Evolutionary conservation across 441 rosid species (phyloP).

Genomic region (Flueggea neowawraea): DNA sequence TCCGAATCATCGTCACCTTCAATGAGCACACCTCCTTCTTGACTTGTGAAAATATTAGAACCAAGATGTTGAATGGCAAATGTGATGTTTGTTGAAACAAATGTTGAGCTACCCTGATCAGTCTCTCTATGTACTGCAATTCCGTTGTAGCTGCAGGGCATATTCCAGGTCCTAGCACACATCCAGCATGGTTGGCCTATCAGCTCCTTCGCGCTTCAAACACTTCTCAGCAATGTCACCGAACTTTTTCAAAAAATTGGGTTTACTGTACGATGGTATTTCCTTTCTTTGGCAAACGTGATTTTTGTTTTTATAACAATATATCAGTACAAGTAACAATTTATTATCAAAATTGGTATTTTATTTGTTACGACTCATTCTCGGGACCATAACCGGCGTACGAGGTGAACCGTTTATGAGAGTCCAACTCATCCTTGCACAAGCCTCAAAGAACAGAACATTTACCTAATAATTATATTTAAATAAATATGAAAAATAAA

Average conservation of each 20-base stretch:
- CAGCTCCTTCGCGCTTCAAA: constrained; percentile 23
- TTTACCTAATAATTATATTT: no score
- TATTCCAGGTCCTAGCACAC: constrained; percentile 48
- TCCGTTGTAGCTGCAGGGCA: constrained; percentile 25
- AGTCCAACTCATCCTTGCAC: no score
- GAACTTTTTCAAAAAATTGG: constrained; percentile 37
- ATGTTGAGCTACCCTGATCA: neutral
- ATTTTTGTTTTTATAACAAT: no score
- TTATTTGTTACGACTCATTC: no score
- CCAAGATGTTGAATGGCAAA: neutral
- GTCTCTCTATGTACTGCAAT: neutral
- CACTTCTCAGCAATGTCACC: constrained; percentile 44
- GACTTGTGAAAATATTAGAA: neutral
- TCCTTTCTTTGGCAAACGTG: no score
- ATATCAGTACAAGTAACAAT: no score
- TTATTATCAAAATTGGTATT: no score
- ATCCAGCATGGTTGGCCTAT: constrained; percentile 45
- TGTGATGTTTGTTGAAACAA: neutral
- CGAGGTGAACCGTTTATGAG: no score
- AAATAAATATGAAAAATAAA: no score
- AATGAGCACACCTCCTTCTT: neutral
- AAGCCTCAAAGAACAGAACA: no score
- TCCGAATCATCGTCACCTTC: neutral
- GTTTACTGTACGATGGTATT: no score
- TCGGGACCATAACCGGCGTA: no score